Evolutionary conservation across 2,329 filamentous ascomycete species (phyloP).

Genomic region (Lachnellula occidentalis): DNA sequence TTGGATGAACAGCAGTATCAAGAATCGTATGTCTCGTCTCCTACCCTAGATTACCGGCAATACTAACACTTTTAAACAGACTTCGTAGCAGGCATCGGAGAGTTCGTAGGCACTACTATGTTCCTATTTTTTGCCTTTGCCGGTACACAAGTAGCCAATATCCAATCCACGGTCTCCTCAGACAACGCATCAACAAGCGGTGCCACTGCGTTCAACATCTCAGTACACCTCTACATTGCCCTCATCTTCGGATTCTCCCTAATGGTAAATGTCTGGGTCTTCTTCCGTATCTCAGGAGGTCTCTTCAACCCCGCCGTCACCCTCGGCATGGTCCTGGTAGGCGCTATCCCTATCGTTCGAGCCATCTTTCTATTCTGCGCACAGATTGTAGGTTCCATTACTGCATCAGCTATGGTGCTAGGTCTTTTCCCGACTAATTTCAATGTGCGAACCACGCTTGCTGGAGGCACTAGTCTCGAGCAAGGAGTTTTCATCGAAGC

Average conservation of each 20-base stretch:
- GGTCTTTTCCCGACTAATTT: constrained; percentile 31
- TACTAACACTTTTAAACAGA: constrained; percentile 10
- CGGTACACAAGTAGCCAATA: constrained; percentile 27
- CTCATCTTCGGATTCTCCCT: constrained; percentile 34
- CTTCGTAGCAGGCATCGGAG: constrained; percentile 25
- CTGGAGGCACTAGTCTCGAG: constrained; percentile 35
- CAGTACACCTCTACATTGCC: constrained; percentile 34
- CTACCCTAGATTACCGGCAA: constrained; percentile 2
- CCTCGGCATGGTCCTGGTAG: constrained; percentile 33
- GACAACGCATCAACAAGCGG: constrained; percentile 12
- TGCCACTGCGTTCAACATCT: constrained; percentile 41
- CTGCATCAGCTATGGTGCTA: constrained; percentile 37
- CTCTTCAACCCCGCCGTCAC: constrained; percentile 46
- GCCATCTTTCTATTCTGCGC: constrained; percentile 30
- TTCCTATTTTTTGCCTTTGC: constrained; percentile 34
- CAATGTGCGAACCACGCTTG: constrained; percentile 39
- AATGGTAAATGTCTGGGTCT: constrained; percentile 50
- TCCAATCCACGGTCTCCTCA: constrained; percentile 26
- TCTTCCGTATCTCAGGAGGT: constrained; percentile 47
- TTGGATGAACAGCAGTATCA: constrained; percentile 43
- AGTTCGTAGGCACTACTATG: constrained; percentile 32
- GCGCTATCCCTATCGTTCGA: constrained; percentile 30
- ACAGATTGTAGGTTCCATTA: constrained; percentile 33
- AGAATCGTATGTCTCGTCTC: constrained; percentile 33
- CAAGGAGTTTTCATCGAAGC: constrained; percentile 47